These are phyloP conservation scores for Vigna mungo DNA, from an alignment of 306 rosid genomes.

Conservation along the genomic window DNA sequence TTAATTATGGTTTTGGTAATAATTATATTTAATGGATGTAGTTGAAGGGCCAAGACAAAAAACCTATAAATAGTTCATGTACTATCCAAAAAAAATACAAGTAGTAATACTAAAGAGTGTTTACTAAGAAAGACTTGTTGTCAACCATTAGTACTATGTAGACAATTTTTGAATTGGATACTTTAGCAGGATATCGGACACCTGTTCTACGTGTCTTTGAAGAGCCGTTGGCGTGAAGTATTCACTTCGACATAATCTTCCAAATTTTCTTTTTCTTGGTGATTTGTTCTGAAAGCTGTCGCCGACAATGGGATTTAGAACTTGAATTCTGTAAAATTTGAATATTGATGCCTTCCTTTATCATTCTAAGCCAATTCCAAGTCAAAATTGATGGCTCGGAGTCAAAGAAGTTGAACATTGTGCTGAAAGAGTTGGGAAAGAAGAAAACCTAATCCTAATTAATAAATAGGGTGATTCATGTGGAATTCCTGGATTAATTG, in stretches of 20 bases:
- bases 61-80: too few relatives aligned
- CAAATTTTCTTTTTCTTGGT: neutral
- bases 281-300: conserved; percentile 1
- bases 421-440: neutral
- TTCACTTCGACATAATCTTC: neutral
- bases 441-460: neutral
- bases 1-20: too few relatives aligned
- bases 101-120: too few relatives aligned
- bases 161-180: too few relatives aligned
- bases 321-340: conserved; percentile 3
- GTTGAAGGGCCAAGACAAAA: too few relatives aligned
- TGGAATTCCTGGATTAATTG: conserved; percentile 7
- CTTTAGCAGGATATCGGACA: too few relatives aligned
- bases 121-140: too few relatives aligned
- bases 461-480: conserved; percentile 20
- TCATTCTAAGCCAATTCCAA: conserved; percentile 17
- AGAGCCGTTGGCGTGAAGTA: too few relatives aligned
- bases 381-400: conserved; percentile 6
- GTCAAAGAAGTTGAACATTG: neutral
- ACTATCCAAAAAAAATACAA: too few relatives aligned
- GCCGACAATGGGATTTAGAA: conserved; percentile 5
- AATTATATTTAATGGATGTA: too few relatives aligned
- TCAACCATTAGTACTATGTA: too few relatives aligned
- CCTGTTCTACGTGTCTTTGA: too few relatives aligned
- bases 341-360: neutral